Percentiles rank a stretch among this genome's conserved stretches.
phyloP scores from a whole-genome alignment of 495 filamentous ascomycete species.

The Penicillium bovifimosum region DNA sequence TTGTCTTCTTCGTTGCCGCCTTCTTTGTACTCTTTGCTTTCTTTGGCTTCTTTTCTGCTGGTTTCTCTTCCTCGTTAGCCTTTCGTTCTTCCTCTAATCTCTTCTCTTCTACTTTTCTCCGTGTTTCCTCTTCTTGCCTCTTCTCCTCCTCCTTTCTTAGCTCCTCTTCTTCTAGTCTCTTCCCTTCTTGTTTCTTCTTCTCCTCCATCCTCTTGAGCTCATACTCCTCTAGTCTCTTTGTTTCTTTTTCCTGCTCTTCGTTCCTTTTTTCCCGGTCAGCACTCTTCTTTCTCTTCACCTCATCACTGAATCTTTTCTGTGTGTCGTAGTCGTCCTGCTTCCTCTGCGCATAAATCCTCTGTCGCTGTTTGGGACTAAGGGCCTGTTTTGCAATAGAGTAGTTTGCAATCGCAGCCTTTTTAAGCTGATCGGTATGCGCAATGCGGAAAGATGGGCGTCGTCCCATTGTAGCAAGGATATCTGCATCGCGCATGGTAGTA shows the following conservation, averaged over 20 bases:
- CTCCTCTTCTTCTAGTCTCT: background rate
- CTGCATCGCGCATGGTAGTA: background rate
- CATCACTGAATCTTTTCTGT: background rate
- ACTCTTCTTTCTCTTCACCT: background rate
- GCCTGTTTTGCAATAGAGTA: background rate
- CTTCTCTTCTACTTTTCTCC: background rate
- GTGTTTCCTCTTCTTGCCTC: background rate
- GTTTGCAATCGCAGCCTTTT: background rate
- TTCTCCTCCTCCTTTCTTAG: background rate
- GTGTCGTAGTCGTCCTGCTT: background rate
- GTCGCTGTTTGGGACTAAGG: background rate
- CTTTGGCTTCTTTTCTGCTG: background rate
- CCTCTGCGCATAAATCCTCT: background rate
- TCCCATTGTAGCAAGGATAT: background rate
- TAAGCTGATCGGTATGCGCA: background rate
- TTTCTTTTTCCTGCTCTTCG: background rate
- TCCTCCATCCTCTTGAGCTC: background rate
- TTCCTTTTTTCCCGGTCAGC: background rate
- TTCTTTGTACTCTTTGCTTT: too few species aligned
- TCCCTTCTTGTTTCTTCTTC: background rate
- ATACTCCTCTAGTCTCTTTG: background rate
- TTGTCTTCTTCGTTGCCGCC: too few species aligned
- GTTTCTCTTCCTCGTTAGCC: background rate
- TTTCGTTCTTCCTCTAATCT: background rate
- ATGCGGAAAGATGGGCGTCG: background rate